Evolutionary conservation across 306 rosid species (phyloP), one percentile per base, ranked within the genome.

Genomic region (Oemleria cerasiformis): DNA sequence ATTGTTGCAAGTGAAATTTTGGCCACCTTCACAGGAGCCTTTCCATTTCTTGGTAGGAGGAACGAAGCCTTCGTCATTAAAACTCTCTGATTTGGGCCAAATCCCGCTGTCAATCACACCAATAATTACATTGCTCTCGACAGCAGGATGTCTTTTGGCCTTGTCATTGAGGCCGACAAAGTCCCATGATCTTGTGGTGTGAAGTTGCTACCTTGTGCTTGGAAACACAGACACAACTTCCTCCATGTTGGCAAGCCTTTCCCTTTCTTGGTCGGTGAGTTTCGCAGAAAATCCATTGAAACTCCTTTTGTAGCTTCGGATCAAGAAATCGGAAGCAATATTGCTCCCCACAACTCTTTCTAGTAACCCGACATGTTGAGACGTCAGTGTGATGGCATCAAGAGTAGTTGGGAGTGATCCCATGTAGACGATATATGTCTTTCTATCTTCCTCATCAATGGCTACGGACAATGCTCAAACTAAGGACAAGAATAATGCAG

Each of bases 101-200:
- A 85, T 72, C 16, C 86, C 89, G 19, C 65, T 70, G 45, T 84
- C 88, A 7, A 84, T 23, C 55, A 78, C 67, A 25, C 83, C 88
- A 16, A 84, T 15, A 3, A 85, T 13, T 13, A 68, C 8, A 2
- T 82, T 78, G 14, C 72, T 76, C 73, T 83, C 84, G 0, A 42
- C 68, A 0, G 55, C 16, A 9, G 23, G 7, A 8, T 60, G 5
- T 69, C 78, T n/a, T n/a, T 23, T 9, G 7, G 36, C 53, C 5
- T 65, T 34, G 5, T 58, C 39, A 7, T 51, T 5, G 20, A 83
- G 68, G 2, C 86, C 82, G 2, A 81, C 47, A 70, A 83, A 83
- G 41, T 83, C 84, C 90, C 86, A 84, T 11, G 87, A 86, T 2
- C 86, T 83, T 67, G 90, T 86, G 0, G 90, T 80, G 4, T 83